phyloP scores from a whole-genome alignment of 495 filamentous ascomycete genomes.

The Physcia stellaris region DNA sequence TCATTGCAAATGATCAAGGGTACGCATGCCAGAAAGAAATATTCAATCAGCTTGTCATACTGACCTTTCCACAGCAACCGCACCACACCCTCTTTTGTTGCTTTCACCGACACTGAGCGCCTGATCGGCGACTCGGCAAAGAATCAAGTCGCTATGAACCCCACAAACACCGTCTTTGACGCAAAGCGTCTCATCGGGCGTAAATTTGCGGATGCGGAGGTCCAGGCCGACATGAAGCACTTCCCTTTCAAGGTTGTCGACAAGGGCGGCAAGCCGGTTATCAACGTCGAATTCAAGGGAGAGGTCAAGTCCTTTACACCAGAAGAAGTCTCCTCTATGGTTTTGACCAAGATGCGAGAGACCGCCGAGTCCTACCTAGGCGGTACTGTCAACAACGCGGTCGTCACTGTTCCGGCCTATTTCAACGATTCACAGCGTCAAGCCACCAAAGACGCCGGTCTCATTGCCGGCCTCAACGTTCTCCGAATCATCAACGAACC shows the following conservation, averaged over 20 bases:
- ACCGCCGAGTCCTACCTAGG: conserved; percentile 93
- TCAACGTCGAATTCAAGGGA: conserved; percentile 92
- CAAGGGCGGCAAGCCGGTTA: conserved; percentile 75
- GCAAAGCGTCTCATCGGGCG: conserved; percentile 97
- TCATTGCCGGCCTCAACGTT: conserved; percentile 93
- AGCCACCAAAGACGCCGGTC: conserved; percentile 97
- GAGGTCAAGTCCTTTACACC: conserved; percentile 90
- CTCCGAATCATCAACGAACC: conserved; percentile 99
- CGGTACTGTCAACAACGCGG: conserved; percentile 93
- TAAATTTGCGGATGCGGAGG: conserved; percentile 84
- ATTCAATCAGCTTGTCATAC: too few relatives aligned
- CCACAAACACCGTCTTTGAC: conserved; percentile 94
- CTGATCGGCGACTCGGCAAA: conserved; percentile 98
- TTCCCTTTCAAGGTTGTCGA: conserved; percentile 98
- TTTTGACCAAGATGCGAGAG: conserved; percentile 94
- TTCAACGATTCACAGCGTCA: conserved; percentile 99
- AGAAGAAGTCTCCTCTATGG: conserved; percentile 97
- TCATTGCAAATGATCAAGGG: conserved; percentile 16
- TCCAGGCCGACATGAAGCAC: conserved; percentile 95
- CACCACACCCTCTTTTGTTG: conserved; percentile 95
- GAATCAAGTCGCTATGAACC: conserved; percentile 99
- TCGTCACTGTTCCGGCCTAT: conserved; percentile 96
- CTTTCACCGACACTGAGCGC: conserved; percentile 96
- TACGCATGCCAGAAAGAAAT: too few relatives aligned
- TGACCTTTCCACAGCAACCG: conserved; percentile 99